A percentile compares a stretch with the other conserved stretches of the same genome.
These are phyloP conservation scores for Euphorbia pulcherrima DNA, from an alignment of 345 rosid species.

Conservation along the genomic window DNA sequence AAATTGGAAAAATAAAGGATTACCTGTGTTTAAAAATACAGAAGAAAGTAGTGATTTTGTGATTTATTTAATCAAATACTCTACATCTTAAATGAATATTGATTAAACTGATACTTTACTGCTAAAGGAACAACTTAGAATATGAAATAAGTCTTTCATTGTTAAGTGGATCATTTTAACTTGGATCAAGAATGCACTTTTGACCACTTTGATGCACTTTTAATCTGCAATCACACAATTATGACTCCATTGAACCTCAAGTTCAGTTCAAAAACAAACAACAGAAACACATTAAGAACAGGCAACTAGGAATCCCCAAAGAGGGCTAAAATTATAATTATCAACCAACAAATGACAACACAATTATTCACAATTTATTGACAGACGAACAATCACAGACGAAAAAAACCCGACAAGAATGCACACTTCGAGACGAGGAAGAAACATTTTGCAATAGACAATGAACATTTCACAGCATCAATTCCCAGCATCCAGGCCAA, in stretches of 20 bases:
- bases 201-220: too few relatives aligned
- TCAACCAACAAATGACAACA: background rate
- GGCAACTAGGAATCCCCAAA: background rate
- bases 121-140: too few relatives aligned
- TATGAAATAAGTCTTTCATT: too few relatives aligned
- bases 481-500: conserved; percentile 13
- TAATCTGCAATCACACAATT: background rate
- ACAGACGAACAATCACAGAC: conserved; percentile 21
- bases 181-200: too few relatives aligned
- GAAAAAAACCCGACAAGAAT: conserved; percentile 19
- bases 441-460: conserved; percentile 22
- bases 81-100: too few relatives aligned
- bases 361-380: conserved; percentile 27
- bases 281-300: background rate
- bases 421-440: background rate
- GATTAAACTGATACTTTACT: too few relatives aligned
- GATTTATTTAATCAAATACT: too few relatives aligned
- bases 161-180: too few relatives aligned
- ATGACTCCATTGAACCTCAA: background rate
- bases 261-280: background rate
- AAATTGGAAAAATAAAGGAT: too few relatives aligned
- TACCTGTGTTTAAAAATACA: too few relatives aligned
- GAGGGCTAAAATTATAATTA: background rate
- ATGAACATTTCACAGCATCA: conserved; percentile 3
- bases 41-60: too few relatives aligned